Evolutionary conservation across 495 filamentous ascomycete species (phyloP).

Genomic region (Trichocladium uniseriatum): DNA sequence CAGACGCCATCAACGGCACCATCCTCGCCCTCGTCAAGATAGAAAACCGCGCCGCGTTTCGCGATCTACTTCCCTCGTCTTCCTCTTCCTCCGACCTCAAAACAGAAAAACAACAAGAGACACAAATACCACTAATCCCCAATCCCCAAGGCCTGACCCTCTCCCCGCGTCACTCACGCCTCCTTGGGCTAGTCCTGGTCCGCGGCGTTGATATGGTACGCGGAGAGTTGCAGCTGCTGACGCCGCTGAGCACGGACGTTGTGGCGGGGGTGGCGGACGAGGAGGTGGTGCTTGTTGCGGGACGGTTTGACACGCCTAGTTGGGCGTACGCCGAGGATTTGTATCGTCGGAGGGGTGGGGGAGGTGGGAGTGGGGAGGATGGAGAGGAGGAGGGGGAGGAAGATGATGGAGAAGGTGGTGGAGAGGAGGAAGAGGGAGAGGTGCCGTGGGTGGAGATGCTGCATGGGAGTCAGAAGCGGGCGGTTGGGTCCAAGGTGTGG

Average conservation of each 20-base stretch:
- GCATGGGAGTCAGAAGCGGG: slow-evolving; percentile 39
- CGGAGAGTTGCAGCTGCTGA: slow-evolving; percentile 43
- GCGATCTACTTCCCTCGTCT: slow-evolving; percentile 4
- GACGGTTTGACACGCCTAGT: slow-evolving; percentile 47
- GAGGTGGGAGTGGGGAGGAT: slow-evolving; percentile 15
- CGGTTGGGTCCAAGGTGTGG: slow-evolving; percentile 44
- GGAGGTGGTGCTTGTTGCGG: slow-evolving; percentile 45
- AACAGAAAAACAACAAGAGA: background rate
- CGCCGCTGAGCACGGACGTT: slow-evolving; percentile 31
- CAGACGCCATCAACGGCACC: slow-evolving; percentile 38
- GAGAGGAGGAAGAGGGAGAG: slow-evolving; percentile 17
- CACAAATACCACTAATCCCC: slow-evolving; percentile 12
- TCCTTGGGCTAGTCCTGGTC: slow-evolving; percentile 44
- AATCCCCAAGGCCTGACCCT: slow-evolving; percentile 33
- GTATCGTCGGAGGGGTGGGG: slow-evolving; percentile 14
- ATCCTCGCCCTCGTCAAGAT: slow-evolving; percentile 34
- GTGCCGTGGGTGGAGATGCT: slow-evolving; percentile 46
- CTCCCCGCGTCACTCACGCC: slow-evolving; percentile 35
- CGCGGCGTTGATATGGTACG: slow-evolving; percentile 43
- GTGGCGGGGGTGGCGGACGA: slow-evolving; percentile 5
- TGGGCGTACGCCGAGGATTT: slow-evolving; percentile 52
- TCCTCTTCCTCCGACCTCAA: background rate
- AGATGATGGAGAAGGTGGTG: slow-evolving; percentile 3
- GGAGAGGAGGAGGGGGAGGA: slow-evolving; percentile 13
- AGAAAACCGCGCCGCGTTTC: slow-evolving; percentile 27